Conservation (phyloP, 257 asterid species). For the Solanum corneliomulleri region DNA sequence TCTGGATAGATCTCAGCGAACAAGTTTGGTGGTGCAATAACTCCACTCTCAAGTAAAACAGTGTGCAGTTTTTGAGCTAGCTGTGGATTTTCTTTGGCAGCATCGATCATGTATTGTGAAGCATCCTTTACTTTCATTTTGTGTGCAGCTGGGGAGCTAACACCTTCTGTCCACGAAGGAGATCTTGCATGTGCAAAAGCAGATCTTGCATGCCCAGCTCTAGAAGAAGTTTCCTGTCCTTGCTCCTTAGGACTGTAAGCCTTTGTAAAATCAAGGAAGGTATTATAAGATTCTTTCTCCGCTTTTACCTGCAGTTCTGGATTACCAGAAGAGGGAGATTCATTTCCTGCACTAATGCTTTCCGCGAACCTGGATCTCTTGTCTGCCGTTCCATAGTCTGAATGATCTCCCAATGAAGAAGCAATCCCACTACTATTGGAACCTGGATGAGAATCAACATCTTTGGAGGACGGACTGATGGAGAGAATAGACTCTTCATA, state of each 20-base stretch:
- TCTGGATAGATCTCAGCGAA: conserved; percentile 64
- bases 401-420: conserved; percentile 20
- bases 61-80: conserved; percentile 93
- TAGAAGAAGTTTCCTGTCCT: conserved; percentile 23
- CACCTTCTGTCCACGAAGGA: conserved; percentile 99
- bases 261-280: conserved; percentile 16
- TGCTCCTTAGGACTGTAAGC: conserved; percentile 23
- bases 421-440: conserved; percentile 33
- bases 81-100: conserved; percentile 91
- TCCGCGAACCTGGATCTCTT: conserved; percentile 22
- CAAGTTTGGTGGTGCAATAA: conserved; percentile 85
- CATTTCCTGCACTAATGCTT: conserved; percentile 13
- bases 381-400: conserved; percentile 16
- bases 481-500: conserved; percentile 21
- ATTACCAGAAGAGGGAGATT: conserved; percentile 17
- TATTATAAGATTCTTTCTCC: conserved; percentile 18
- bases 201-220: conserved; percentile 27
- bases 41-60: conserved; percentile 90
- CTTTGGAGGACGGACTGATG: conserved; percentile 9
- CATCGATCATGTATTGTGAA: conserved; percentile 89
- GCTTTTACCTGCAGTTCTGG: conserved; percentile 10
- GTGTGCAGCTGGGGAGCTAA: conserved; percentile 81
- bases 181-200: conserved; percentile 68
- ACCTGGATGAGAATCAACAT: conserved; percentile 20
- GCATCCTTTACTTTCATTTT: conserved; percentile 84